These are phyloP conservation scores for Quercus variabilis DNA, from an alignment of 306 rosid species.

Conservation along the genomic window DNA sequence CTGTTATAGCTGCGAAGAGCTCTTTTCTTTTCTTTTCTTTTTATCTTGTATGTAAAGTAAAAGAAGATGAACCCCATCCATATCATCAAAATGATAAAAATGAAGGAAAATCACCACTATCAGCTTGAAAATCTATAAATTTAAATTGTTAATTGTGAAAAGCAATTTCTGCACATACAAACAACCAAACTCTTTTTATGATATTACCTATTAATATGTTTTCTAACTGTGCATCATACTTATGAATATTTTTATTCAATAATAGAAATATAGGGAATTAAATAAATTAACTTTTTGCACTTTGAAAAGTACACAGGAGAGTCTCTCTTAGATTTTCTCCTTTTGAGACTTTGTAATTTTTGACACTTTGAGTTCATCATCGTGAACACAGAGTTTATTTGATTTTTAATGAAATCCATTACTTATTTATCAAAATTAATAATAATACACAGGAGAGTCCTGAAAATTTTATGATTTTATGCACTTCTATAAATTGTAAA, in stretches of 20 bases:
- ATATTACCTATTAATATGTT: background rate
- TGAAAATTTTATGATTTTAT: background rate
- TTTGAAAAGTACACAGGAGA: background rate
- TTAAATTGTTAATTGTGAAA: background rate
- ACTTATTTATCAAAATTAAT: too few relatives aligned
- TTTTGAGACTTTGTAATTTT: too few relatives aligned
- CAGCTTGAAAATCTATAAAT: background rate
- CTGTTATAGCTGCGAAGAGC: background rate
- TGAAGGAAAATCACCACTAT: background rate
- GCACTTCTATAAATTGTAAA: background rate
- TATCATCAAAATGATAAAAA: slow-evolving; percentile 5
- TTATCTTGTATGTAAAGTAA: background rate
- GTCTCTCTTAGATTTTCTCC: background rate
- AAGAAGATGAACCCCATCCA: background rate
- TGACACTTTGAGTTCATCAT: too few relatives aligned
- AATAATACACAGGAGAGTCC: background rate
- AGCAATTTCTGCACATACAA: background rate
- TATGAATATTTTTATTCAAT: background rate
- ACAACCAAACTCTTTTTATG: background rate
- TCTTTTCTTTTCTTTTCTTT: background rate
- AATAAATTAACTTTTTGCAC: background rate
- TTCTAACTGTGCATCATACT: background rate
- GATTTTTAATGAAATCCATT: too few relatives aligned
- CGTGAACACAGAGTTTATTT: too few relatives aligned
- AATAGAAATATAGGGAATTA: background rate